phyloP scores from a whole-genome alignment of 1,139 yeast genomes.

The Yamadazyma diospyri region DNA sequence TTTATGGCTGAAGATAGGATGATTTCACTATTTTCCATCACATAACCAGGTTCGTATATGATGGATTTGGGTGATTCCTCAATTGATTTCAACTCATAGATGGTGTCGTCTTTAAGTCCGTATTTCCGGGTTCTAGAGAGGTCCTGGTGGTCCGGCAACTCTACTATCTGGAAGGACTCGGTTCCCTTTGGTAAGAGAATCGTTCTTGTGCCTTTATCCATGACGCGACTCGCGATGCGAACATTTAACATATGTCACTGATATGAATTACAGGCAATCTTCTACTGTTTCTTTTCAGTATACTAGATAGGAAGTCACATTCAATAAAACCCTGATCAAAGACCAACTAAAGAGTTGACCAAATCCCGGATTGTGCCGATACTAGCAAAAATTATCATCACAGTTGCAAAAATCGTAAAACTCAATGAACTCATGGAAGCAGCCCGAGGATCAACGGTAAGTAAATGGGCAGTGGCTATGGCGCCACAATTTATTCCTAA shows the following conservation, averaged over 20 bases:
- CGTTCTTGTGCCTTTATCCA: slow-evolving; percentile 11
- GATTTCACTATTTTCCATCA: slow-evolving; percentile 33
- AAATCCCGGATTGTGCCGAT: slow-evolving; percentile 36
- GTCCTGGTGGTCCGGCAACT: slow-evolving; percentile 23
- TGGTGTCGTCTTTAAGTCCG: slow-evolving; percentile 12
- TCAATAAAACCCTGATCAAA: slow-evolving; percentile 10
- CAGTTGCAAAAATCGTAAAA: slow-evolving; percentile 69
- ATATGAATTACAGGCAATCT: too few relatives aligned
- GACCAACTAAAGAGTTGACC: slow-evolving; percentile 28
- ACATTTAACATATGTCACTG: too few relatives aligned
- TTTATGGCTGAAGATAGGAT: slow-evolving; percentile 44
- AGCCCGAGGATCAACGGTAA: slow-evolving; percentile 71
- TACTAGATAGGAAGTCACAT: not conserved
- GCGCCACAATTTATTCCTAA: slow-evolving; percentile 80
- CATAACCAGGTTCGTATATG: slow-evolving; percentile 25
- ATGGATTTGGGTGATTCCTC: slow-evolving; percentile 34
- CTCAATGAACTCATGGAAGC: slow-evolving; percentile 74
- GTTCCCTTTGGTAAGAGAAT: slow-evolving; percentile 20
- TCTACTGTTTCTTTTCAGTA: not conserved
- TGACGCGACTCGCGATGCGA: slow-evolving; percentile 1
- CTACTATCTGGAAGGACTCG: slow-evolving; percentile 17
- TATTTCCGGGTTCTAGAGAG: slow-evolving; percentile 18
- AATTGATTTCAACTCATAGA: slow-evolving; percentile 34
- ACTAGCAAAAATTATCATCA: slow-evolving; percentile 68
- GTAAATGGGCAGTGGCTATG: slow-evolving; percentile 72